phyloP scores from a whole-genome alignment of 129 eudicot species.

The Mikania micrantha region DNA sequence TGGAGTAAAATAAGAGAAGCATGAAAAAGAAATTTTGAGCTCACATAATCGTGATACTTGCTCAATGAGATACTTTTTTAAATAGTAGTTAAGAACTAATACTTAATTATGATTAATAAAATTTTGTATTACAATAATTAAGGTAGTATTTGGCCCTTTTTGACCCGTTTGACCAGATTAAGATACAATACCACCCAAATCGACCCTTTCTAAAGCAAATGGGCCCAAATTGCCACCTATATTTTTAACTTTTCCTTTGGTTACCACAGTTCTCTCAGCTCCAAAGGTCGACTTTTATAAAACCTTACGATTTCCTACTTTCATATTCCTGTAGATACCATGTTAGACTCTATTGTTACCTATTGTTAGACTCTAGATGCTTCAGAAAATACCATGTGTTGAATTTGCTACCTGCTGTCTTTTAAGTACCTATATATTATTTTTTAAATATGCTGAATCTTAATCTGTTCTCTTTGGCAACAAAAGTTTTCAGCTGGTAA shows the following conservation, averaged over 20 bases:
- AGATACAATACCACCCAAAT: not conserved
- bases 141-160: not conserved
- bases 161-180: not conserved
- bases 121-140: too few species aligned
- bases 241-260: not conserved
- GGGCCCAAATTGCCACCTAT: not conserved
- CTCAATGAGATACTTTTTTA: too few species aligned
- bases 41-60: too few species aligned
- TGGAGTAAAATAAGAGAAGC: too few species aligned
- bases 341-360: too few species aligned
- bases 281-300: not conserved
- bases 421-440: slow-evolving; percentile 2
- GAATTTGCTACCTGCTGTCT: slow-evolving; percentile 2
- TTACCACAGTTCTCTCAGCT: not conserved
- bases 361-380: not conserved
- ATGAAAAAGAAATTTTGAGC: too few species aligned
- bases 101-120: too few species aligned
- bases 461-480: not conserved
- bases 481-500: not conserved
- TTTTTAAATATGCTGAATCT: not conserved
- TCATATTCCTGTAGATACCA: too few species aligned
- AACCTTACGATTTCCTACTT: not conserved
- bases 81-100: too few species aligned
- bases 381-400: not conserved
- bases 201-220: not conserved